Base-by-base conservation (phyloP, 805 yeast species). In the Komagataella populi region DNA sequence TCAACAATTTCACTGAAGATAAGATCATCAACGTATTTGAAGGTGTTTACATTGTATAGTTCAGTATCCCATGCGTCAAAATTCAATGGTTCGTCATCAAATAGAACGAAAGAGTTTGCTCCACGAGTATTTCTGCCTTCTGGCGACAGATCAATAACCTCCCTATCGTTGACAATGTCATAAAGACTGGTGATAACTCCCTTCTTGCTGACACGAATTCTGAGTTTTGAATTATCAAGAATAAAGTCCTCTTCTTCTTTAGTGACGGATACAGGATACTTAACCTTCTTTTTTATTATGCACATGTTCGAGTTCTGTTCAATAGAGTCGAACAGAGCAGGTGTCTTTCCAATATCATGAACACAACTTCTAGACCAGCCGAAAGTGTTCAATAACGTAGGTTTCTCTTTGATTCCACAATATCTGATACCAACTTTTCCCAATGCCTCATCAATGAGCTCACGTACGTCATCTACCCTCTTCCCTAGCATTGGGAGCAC, bases 51-150 rank as follows among this genome's bases (percentile, higher is more conserved):
- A 0, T 96, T 86, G 62, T 79, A 93, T 53, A 89, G 73, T 63
- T 91, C 99, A 0, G 98, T 91, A 63, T 91, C 99, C 99, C 99
- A 91, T 1, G 98, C 98, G 47, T 88, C 96, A 81, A 82, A 91
- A 52, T 76, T 83, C 60, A 87, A 71, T 7, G 99, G 99, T 55
- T 87, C 85, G 63, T 93, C 99, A 56, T 90, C 90, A 60, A 85
- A 85, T 52, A 93, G 62, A 1, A 88, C 80, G 56, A 80, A 81
- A 64, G 86, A 95, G 59, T 89, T 88, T 16, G 90, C 96, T 45
- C 87, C 88, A 16, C 67, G 58, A 8, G 75, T 68, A 57, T 80
- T 81, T 50, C 68, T 70, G 4, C 83, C 81, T 5, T 83, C 80
- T 22, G 72, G 69, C 1, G 74, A 67, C 4, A 73, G 54, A 53